These are phyloP conservation scores for Mucor circinelloides DNA, from an alignment of 371 early-diverging fungal genomes.

Conservation along the genomic window DNA sequence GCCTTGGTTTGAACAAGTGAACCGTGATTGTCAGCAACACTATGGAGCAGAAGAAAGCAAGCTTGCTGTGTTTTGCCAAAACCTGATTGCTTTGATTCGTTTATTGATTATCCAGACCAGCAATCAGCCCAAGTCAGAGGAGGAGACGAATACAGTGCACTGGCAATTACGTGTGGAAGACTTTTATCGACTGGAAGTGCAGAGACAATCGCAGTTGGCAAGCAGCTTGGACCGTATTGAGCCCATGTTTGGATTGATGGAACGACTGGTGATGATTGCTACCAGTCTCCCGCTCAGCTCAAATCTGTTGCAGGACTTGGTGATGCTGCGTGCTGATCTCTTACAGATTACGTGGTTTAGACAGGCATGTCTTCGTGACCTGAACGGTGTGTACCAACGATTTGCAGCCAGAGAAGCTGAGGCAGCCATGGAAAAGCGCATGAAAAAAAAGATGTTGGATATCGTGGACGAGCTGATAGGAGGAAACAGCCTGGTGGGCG, in stretches of 20 bases:
- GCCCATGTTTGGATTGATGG: constrained; percentile 44
- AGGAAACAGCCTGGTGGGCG: constrained; percentile 23
- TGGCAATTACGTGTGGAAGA: constrained; percentile 44
- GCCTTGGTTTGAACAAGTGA: constrained; percentile 45
- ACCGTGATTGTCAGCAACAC: constrained; percentile 33
- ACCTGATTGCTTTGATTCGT: constrained; percentile 50
- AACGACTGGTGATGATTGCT: constrained; percentile 37
- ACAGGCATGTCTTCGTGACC: constrained; percentile 48
- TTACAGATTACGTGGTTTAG: constrained; percentile 47
- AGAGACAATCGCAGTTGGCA: constrained; percentile 34
- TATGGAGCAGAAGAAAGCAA: constrained; percentile 36
- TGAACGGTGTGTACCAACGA: constrained; percentile 50
- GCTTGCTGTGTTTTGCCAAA: constrained; percentile 47
- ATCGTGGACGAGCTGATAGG: constrained; percentile 50
- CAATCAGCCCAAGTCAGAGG: constrained; percentile 15
- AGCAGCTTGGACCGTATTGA: constrained; percentile 41
- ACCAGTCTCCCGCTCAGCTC: constrained; percentile 47
- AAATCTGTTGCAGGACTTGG: constrained; percentile 38
- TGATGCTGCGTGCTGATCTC: constrained; percentile 42
- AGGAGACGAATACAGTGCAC: constrained; percentile 7
- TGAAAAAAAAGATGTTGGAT: constrained; percentile 46
- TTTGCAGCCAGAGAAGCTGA: constrained; percentile 39
- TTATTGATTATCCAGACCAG: constrained; percentile 51
- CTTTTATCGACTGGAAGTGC: constrained; percentile 33
- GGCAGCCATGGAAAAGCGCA: constrained; percentile 32